Evolutionary conservation across 345 rosid genomes (phyloP), one percentile per base, ranked within the genome.

Genomic region (Rhodamnia rubescens): DNA sequence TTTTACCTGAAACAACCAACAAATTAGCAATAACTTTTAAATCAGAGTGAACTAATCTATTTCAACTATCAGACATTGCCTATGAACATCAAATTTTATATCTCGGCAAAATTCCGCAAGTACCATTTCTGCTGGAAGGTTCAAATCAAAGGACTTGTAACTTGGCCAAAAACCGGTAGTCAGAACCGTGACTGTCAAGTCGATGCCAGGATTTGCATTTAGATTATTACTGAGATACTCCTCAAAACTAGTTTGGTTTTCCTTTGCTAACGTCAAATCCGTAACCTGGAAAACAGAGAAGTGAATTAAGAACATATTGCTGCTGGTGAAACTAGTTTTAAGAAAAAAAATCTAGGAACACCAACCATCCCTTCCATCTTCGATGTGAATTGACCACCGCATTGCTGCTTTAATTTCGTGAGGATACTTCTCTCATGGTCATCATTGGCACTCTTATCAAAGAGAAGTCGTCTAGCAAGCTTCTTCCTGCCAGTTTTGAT

Each of bases 131-230:
- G 88, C 88, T 5, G 99, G 98, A 53, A 94, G 96, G 81, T 92
- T 96, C 59, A 94, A 90, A 91, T 95, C 95, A 84, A 92, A 92
- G 54, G 98, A 93, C 81, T 96, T 95, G 89, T 93, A 96, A 86
- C 94, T 95, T 55, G 98, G 99, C 99, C 99, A 96, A 85, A 93
- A 95, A 53, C 98, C 98, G 78, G 96, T 95, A 53, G 99, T 96
- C 50, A 96, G 95, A 87, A 96, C 98, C 85, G 93, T 93, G 32
- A 95, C 98, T 16, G 96, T 85, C 88, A 95, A 90, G 83, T 96
- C 98, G 85, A 96, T 92, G 51, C 96, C 99, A 40, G 96, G 95
- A 92, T 88, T 90, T 82, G 90, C 91, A 84, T 88, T 85, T 24
- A 93, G 85, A 86, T 93, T 93, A n/a, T 86, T 89, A 61, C 55